phyloP scores from a whole-genome alignment of 192 early-diverging fungal genomes.

The Umbelopsis vinacea region DNA sequence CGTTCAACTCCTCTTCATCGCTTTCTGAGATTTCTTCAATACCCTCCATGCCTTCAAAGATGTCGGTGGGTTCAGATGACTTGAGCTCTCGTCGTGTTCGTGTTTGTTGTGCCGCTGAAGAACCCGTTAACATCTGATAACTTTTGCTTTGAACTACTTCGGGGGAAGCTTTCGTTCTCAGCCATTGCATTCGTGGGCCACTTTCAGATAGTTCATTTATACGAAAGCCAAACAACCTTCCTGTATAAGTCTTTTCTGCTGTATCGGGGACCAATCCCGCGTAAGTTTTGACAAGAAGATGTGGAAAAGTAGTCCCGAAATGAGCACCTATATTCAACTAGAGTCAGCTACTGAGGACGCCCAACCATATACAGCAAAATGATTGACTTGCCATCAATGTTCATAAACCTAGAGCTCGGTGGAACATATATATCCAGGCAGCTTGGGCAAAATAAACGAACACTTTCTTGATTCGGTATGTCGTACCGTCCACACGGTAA shows the following conservation, averaged over 20 bases:
- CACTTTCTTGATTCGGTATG: constrained; percentile 65
- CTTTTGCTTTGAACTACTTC: neutral
- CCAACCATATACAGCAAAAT: neutral
- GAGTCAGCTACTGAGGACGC: constrained; percentile 25
- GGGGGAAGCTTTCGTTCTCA: constrained; percentile 56
- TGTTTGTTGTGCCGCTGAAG: neutral
- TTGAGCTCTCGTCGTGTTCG: constrained; percentile 4
- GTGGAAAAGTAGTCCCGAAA: constrained; percentile 96
- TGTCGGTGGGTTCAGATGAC: neutral
- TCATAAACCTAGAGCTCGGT: constrained; percentile 66
- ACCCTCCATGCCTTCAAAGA: constrained; percentile 11
- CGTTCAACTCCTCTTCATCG: constrained; percentile 15
- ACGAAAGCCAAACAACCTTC: constrained; percentile 92
- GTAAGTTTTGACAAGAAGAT: constrained; percentile 89
- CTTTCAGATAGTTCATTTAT: constrained; percentile 72
- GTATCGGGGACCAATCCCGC: constrained; percentile 71
- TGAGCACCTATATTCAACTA: constrained; percentile 71
- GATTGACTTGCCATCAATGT: constrained; percentile 63
- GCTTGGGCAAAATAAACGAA: constrained; percentile 80
- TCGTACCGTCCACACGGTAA: constrained; percentile 78
- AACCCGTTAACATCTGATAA: constrained; percentile 2
- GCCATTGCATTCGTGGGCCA: constrained; percentile 93
- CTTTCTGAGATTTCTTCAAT: constrained; percentile 18
- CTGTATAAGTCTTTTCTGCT: constrained; percentile 68
- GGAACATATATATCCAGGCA: constrained; percentile 83